Percentiles rank a stretch among this genome's conserved stretches.
phyloP scores from a whole-genome alignment of 139 green algal species.

The Pseudopediastrum boryanum region DNA sequence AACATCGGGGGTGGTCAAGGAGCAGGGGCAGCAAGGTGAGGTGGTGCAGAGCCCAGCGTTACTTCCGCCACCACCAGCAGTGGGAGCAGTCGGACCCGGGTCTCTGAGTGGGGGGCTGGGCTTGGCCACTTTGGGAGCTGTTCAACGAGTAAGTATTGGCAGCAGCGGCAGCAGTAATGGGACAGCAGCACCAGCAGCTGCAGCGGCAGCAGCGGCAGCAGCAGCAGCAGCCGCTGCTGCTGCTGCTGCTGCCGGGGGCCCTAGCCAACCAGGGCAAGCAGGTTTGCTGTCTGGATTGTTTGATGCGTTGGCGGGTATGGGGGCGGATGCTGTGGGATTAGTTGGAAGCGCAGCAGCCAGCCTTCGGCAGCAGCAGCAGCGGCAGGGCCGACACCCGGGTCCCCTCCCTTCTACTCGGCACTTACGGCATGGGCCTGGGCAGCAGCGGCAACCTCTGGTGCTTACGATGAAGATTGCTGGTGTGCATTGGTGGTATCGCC shows the following conservation, averaged over 20 bases:
- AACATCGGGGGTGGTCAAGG: background rate
- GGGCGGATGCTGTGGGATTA: background rate
- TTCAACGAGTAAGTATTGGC: background rate
- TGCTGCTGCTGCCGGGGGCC: background rate
- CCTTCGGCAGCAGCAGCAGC: conserved; percentile 3
- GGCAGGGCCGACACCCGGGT: no score
- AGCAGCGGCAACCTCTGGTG: conserved; percentile 27
- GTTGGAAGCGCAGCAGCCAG: no score
- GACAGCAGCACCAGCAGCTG: background rate
- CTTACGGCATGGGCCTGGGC: background rate
- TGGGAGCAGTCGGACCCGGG: background rate
- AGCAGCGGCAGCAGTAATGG: background rate
- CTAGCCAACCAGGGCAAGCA: background rate
- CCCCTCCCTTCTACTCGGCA: conserved; percentile 1
- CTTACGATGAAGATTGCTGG: conserved; percentile 93
- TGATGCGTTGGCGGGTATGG: conserved; percentile 8
- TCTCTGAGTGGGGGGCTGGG: background rate
- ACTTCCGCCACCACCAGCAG: background rate
- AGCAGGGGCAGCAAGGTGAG: conserved; percentile 1
- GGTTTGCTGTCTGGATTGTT: no score
- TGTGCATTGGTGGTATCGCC: conserved; percentile 94
- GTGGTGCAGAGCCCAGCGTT: background rate
- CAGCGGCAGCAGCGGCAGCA: background rate
- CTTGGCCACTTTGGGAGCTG: background rate
- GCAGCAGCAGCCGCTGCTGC: background rate